These are phyloP conservation scores for Mucor saturninus DNA, from an alignment of 371 early-diverging fungal species.

Conservation along the genomic window DNA sequence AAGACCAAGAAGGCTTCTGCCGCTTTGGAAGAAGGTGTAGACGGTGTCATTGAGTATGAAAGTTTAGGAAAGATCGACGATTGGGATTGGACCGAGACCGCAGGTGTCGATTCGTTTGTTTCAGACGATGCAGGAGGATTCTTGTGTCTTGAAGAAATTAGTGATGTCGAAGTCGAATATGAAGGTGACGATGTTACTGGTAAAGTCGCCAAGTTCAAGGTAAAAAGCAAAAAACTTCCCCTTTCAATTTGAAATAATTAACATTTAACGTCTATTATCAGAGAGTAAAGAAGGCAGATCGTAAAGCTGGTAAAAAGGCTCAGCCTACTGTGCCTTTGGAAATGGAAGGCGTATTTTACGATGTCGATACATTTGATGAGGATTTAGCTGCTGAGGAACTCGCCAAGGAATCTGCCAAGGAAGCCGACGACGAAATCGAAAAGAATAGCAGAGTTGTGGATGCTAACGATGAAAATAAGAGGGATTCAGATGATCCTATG, in stretches of 20 bases:
- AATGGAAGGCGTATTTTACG: slow-evolving; percentile 51
- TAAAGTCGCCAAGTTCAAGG: slow-evolving; percentile 74
- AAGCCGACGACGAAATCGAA: not conserved
- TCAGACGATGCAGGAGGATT: slow-evolving; percentile 80
- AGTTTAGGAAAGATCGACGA: slow-evolving; percentile 47
- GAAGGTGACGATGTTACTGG: slow-evolving; percentile 68
- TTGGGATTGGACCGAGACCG: slow-evolving; percentile 71
- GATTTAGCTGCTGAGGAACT: slow-evolving; percentile 19
- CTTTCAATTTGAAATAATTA: no score
- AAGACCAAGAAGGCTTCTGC: not conserved
- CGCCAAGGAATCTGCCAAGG: slow-evolving; percentile 25
- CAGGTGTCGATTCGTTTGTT: slow-evolving; percentile 45
- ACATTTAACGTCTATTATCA: slow-evolving; percentile 16
- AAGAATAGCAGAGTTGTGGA: not conserved
- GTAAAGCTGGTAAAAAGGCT: slow-evolving; percentile 43
- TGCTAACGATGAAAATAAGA: slow-evolving; percentile 10
- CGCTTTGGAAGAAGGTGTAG: not conserved
- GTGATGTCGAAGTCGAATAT: slow-evolving; percentile 81
- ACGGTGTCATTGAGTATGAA: slow-evolving; percentile 38
- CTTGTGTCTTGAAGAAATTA: slow-evolving; percentile 85
- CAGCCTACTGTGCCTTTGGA: slow-evolving; percentile 54
- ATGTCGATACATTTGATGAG: slow-evolving; percentile 64
- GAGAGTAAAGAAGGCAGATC: slow-evolving; percentile 52
- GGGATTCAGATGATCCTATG: slow-evolving; percentile 10
- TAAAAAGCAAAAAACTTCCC: slow-evolving; percentile 20